These are phyloP conservation scores for Rhodamnia argentea DNA, from an alignment of 345 rosid genomes.

Conservation along the genomic window DNA sequence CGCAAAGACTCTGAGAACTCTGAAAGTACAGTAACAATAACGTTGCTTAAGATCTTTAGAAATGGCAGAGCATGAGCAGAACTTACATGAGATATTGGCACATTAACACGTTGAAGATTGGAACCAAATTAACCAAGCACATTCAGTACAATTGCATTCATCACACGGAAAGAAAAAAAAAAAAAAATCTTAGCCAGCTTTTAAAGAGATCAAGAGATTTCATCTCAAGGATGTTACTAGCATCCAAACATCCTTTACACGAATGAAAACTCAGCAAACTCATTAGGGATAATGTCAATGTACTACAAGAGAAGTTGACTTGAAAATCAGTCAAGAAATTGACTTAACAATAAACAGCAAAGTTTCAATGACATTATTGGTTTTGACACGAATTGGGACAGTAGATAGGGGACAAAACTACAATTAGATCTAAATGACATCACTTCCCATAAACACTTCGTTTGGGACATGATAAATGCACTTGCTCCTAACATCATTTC, in stretches of 20 bases:
- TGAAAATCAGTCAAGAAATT: not conserved
- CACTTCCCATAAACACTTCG: not conserved
- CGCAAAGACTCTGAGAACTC: constrained; percentile 89
- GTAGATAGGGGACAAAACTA: not conserved
- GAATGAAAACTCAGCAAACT: not conserved
- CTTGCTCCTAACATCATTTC: not conserved
- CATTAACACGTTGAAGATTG: not conserved
- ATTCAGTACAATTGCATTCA: not conserved
- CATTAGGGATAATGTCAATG: not conserved
- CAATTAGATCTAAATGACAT: not conserved
- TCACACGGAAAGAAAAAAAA: not conserved
- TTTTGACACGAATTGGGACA: not conserved
- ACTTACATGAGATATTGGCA: not conserved
- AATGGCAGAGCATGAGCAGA: not conserved
- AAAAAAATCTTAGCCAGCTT: not conserved
- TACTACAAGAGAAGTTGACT: not conserved
- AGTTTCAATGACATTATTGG: not conserved
- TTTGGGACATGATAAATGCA: not conserved
- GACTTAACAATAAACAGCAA: not conserved
- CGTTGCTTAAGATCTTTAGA: not conserved
- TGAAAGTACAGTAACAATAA: constrained; percentile 23
- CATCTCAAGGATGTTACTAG: not conserved
- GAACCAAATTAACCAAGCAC: not conserved
- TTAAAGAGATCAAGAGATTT: not conserved
- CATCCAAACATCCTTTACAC: not conserved